Percentiles rank a stretch among this genome's conserved stretches.
Evolutionary conservation across 2,329 filamentous ascomycete genomes (phyloP).

Genomic region (Plenodomus lindquistii): DNA sequence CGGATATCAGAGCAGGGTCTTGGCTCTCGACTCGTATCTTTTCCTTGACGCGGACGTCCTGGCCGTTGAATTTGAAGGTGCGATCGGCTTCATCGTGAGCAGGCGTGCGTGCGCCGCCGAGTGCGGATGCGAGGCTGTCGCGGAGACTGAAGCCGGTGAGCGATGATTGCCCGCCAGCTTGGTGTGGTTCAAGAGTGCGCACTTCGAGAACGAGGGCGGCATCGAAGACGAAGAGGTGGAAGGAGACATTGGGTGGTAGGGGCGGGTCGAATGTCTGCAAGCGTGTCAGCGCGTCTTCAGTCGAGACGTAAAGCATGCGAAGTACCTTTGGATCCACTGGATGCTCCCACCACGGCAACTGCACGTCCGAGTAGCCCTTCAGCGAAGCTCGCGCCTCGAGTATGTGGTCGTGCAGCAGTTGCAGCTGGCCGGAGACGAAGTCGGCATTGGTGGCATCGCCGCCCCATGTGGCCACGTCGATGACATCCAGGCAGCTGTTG

Average conservation of each 20-base stretch:
- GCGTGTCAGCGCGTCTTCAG: slow-evolving; percentile 1
- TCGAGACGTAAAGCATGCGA: slow-evolving; percentile 4
- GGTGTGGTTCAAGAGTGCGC: slow-evolving; percentile 66
- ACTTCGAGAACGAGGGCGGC: slow-evolving; percentile 63
- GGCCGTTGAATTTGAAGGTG: slow-evolving; percentile 69
- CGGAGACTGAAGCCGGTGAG: slow-evolving; percentile 57
- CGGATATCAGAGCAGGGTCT: slow-evolving; percentile 81
- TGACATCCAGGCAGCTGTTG: slow-evolving; percentile 80
- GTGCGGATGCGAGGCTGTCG: slow-evolving; percentile 56
- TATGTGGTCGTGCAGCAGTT: slow-evolving; percentile 63
- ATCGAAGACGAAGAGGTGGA: slow-evolving; percentile 65
- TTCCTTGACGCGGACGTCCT: slow-evolving; percentile 82
- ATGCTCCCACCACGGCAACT: slow-evolving; percentile 60
- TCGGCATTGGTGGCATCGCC: slow-evolving; percentile 64
- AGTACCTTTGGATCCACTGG: slow-evolving; percentile 62
- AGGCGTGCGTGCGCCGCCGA: slow-evolving; percentile 48
- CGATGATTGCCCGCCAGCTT: slow-evolving; percentile 32
- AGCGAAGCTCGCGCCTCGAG: slow-evolving; percentile 62
- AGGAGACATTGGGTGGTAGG: slow-evolving; percentile 69
- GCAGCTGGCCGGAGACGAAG: slow-evolving; percentile 62
- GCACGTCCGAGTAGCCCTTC: slow-evolving; percentile 58
- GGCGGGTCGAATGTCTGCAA: slow-evolving; percentile 63
- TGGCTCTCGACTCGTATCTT: slow-evolving; percentile 88
- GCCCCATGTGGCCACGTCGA: slow-evolving; percentile 75
- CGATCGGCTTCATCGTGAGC: slow-evolving; percentile 70